Evolutionary conservation across 23 red algal species (phyloP).

Genomic region (Gracilaria domingensis): DNA sequence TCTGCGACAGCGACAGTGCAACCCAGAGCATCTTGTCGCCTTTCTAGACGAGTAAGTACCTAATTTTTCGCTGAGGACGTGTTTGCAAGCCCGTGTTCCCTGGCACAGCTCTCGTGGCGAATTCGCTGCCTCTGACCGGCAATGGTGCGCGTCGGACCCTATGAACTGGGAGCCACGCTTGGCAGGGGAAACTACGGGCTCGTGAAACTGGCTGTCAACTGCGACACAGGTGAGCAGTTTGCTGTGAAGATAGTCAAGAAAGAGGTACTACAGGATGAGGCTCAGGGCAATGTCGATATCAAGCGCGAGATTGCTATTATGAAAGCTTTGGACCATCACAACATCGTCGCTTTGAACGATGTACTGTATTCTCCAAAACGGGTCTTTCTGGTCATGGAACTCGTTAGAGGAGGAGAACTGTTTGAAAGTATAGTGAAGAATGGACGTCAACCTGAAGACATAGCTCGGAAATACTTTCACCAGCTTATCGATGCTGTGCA

Average conservation of each 20-base stretch:
- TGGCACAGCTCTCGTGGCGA: not conserved
- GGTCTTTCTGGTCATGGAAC: constrained; percentile 88
- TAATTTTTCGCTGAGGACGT: not conserved
- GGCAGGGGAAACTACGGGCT: constrained; percentile 85
- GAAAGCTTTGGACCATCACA: constrained; percentile 84
- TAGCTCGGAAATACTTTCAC: constrained; percentile 78
- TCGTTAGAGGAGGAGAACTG: constrained; percentile 84
- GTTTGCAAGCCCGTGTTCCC: not conserved
- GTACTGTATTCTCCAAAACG: constrained; percentile 84
- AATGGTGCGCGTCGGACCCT: constrained; percentile 84
- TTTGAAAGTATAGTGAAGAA: constrained; percentile 85
- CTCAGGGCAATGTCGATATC: constrained; percentile 69
- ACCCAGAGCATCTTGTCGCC: not conserved
- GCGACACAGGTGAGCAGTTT: constrained; percentile 86
- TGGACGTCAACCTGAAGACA: constrained; percentile 67
- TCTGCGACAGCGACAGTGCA: not conserved
- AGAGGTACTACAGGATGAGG: constrained; percentile 71
- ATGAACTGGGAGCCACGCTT: constrained; percentile 80
- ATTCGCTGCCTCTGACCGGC: not conserved
- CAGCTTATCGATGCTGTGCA: constrained; percentile 89
- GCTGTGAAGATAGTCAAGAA: constrained; percentile 95
- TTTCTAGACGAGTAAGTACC: not conserved
- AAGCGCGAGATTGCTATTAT: constrained; percentile 91
- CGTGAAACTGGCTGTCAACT: constrained; percentile 87
- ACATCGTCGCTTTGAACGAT: constrained; percentile 85